These are phyloP conservation scores for Crithidia acanthocephali DNA, from an alignment of 208 protist species.

Conservation along the genomic window DNA sequence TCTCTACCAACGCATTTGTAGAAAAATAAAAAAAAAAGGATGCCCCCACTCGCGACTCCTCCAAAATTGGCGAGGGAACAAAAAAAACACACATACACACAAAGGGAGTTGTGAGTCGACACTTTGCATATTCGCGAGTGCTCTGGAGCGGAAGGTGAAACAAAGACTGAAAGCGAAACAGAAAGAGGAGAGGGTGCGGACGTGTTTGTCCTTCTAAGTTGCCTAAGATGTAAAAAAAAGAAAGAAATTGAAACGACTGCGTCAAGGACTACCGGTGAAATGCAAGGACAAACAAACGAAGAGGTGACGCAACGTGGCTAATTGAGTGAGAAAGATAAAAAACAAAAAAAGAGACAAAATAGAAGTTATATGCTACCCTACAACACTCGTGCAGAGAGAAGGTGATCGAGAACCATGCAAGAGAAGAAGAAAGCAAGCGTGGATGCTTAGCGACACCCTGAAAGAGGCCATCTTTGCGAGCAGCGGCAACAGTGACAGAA, in stretches of 20 bases:
- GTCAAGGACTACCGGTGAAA: background rate
- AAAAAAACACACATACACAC: background rate
- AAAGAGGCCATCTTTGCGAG: no score
- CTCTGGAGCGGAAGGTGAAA: background rate
- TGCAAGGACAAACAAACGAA: background rate
- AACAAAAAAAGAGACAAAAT: background rate
- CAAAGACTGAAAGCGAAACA: background rate
- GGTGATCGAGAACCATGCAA: background rate
- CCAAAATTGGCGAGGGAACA: background rate
- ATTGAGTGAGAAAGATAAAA: background rate
- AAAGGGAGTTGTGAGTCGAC: background rate
- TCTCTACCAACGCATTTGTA: background rate
- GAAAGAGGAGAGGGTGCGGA: background rate
- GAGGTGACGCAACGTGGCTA: slow-evolving; percentile 11
- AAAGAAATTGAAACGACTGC: background rate
- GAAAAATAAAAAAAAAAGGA: no score
- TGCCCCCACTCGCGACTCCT: background rate
- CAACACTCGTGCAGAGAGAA: slow-evolving; percentile 8
- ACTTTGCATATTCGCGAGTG: background rate
- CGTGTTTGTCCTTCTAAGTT: slow-evolving; percentile 22
- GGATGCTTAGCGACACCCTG: no score
- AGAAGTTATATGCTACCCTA: slow-evolving; percentile 24
- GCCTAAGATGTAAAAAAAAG: slow-evolving; percentile 27
- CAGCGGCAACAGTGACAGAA: no score
- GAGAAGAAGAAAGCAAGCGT: no score